These are phyloP conservation scores for Telfairia occidentalis DNA, from an alignment of 331 rosid genomes.

Conservation along the genomic window DNA sequence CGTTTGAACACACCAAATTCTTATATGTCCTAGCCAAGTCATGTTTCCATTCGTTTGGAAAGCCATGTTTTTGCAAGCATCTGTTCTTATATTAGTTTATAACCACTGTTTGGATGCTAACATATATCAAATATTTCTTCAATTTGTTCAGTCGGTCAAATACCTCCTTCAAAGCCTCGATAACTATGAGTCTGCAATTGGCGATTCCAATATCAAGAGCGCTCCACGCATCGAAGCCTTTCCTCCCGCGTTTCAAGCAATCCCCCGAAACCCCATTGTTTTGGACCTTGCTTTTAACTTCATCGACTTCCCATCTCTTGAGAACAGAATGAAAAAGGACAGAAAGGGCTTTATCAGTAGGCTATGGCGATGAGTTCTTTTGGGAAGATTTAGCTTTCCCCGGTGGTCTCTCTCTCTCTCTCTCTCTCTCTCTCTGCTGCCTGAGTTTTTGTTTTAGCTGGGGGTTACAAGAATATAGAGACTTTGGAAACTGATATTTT, in stretches of 20 bases:
- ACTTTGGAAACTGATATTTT: not conserved
- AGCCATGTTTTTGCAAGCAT: not conserved
- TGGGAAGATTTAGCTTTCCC: not conserved
- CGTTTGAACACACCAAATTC: not conserved
- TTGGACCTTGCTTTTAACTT: conserved; percentile 41
- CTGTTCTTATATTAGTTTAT: not conserved
- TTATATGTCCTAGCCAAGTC: not conserved
- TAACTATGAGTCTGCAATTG: conserved; percentile 37
- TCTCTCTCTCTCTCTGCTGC: not conserved
- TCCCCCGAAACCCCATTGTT: conserved; percentile 45
- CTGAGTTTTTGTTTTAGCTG: not conserved
- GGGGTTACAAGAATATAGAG: not conserved
- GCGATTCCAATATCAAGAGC: conserved; percentile 25
- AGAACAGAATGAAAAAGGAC: conserved; percentile 45
- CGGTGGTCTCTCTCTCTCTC: not conserved
- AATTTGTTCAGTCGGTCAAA: conserved; percentile 29
- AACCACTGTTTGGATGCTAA: not conserved
- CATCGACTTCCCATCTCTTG: conserved; percentile 52
- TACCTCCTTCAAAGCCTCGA: conserved; percentile 40
- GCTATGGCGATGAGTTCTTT: conserved; percentile 33
- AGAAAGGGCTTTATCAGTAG: conserved; percentile 40
- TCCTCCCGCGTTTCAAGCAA: conserved; percentile 38
- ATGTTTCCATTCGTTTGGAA: not conserved
- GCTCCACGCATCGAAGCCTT: conserved; percentile 34
- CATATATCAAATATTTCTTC: not conserved